Evolutionary conservation across 2,329 filamentous ascomycete genomes (phyloP).

Genomic region (Claviceps purpurea): DNA sequence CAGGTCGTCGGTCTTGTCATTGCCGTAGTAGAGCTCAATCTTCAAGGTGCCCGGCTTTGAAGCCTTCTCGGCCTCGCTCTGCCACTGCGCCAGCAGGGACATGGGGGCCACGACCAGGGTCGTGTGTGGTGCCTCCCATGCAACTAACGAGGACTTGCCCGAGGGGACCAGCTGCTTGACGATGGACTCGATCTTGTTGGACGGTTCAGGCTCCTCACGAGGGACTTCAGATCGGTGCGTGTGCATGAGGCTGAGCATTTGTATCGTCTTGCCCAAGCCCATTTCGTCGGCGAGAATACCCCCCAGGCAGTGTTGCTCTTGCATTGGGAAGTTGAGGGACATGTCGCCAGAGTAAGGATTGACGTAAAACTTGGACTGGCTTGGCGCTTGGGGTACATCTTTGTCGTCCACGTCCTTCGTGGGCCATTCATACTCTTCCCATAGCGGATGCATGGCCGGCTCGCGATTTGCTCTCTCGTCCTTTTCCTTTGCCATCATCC

Average conservation of each 20-base stretch:
- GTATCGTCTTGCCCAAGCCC: slow-evolving; percentile 95
- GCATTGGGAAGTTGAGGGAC: slow-evolving; percentile 78
- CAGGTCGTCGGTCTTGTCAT: slow-evolving; percentile 68
- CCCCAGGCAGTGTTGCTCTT: slow-evolving; percentile 88
- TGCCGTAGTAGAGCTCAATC: slow-evolving; percentile 82
- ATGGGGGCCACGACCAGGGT: slow-evolving; percentile 95
- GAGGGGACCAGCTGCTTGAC: slow-evolving; percentile 40
- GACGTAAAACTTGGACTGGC: slow-evolving; percentile 71
- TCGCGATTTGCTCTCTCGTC: slow-evolving; percentile 59
- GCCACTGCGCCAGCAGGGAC: slow-evolving; percentile 93
- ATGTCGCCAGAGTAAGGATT: slow-evolving; percentile 95
- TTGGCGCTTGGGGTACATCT: slow-evolving; percentile 50
- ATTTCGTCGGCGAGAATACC: slow-evolving; percentile 94
- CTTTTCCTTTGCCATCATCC: slow-evolving; percentile 93
- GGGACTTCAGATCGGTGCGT: slow-evolving; percentile 54
- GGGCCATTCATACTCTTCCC: slow-evolving; percentile 94
- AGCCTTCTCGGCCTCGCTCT: slow-evolving; percentile 85
- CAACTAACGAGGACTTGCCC: slow-evolving; percentile 26
- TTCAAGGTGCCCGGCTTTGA: slow-evolving; percentile 74
- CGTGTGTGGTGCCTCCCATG: slow-evolving; percentile 67
- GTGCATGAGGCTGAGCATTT: slow-evolving; percentile 92
- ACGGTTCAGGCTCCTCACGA: slow-evolving; percentile 19
- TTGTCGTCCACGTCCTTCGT: slow-evolving; percentile 75
- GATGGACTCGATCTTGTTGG: slow-evolving; percentile 20
- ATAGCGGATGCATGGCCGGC: slow-evolving; percentile 85